phyloP scores from a whole-genome alignment of 176 grass and related monocot species.

The Puya raimondii region DNA sequence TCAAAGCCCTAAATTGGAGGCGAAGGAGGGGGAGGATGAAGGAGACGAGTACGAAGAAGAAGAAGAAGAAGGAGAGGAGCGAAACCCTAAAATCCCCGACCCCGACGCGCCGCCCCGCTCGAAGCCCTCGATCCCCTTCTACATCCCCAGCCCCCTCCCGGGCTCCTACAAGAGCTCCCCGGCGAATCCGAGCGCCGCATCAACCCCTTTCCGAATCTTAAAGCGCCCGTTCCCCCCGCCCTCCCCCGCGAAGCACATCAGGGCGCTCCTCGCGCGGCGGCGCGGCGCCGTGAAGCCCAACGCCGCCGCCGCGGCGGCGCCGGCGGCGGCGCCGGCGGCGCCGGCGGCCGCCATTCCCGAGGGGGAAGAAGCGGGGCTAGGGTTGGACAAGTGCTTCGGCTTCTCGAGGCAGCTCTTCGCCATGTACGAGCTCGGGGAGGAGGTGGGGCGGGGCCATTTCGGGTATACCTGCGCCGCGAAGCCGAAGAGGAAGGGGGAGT shows the following conservation, averaged over 20 bases:
- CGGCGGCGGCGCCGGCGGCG: not conserved
- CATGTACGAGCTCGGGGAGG: constrained; percentile 66
- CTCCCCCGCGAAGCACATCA: constrained; percentile 82
- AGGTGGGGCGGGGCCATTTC: constrained; percentile 74
- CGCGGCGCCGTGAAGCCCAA: constrained; percentile 69
- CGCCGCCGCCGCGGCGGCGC: constrained; percentile 25
- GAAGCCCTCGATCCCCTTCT: constrained; percentile 51
- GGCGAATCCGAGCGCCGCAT: constrained; percentile 27
- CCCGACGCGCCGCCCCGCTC: constrained; percentile 36
- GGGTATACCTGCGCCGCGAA: constrained; percentile 70
- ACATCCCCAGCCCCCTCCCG: constrained; percentile 49
- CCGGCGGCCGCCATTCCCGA: constrained; percentile 71
- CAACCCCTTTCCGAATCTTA: constrained; percentile 30
- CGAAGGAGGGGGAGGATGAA: constrained; percentile 10
- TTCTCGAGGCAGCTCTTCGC: constrained; percentile 60
- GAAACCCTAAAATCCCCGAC: constrained; percentile 13
- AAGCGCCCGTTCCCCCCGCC: constrained; percentile 47
- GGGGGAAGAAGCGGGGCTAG: constrained; percentile 39
- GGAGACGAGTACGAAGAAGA: too few species aligned
- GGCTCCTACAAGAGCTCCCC: constrained; percentile 51
- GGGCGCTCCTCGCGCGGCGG: constrained; percentile 55
- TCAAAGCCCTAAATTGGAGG: constrained; percentile 13
- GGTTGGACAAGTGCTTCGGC: constrained; percentile 66
- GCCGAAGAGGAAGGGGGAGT: constrained; percentile 58
- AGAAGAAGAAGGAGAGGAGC: constrained; percentile 23